A percentile compares a stretch with the other conserved stretches of the same genome.
phyloP scores from a whole-genome alignment of 2,329 filamentous ascomycete genomes.

The Mycosphaerella sp. region DNA sequence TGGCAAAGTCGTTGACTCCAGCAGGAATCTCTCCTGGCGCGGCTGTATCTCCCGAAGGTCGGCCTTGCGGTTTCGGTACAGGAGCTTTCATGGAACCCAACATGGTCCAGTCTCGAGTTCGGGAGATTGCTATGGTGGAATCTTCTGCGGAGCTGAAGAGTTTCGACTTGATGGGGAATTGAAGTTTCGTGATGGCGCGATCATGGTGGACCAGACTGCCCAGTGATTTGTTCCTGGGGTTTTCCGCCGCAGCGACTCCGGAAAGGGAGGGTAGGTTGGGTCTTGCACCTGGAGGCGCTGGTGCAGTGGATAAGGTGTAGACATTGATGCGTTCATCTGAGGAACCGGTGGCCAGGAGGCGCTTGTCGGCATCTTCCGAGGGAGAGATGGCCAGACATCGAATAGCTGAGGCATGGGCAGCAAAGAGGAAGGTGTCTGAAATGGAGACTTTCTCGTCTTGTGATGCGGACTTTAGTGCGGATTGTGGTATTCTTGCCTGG shows the following conservation, averaged over 20 bases:
- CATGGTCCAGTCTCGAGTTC: conserved; percentile 82
- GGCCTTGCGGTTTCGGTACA: conserved; percentile 68
- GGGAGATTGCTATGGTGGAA: conserved; percentile 79
- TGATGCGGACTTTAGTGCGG: neutral
- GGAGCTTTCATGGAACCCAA: conserved; percentile 86
- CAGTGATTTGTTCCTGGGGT: conserved; percentile 78
- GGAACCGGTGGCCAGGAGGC: conserved; percentile 83
- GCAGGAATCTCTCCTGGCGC: conserved; percentile 70
- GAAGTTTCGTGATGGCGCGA: conserved; percentile 69
- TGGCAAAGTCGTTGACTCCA: conserved; percentile 91
- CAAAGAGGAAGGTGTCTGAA: conserved; percentile 90
- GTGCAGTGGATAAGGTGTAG: conserved; percentile 66
- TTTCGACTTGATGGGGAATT: conserved; percentile 80
- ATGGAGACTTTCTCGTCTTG: conserved; percentile 52
- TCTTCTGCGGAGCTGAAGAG: conserved; percentile 84
- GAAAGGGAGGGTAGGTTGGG: conserved; percentile 54
- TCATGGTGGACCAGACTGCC: conserved; percentile 82
- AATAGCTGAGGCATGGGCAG: conserved; percentile 84
- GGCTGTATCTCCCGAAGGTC: conserved; percentile 86
- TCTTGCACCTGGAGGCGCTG: conserved; percentile 53
- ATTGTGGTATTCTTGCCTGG: conserved; percentile 59
- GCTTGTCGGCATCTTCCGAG: conserved; percentile 58
- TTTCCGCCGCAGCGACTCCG: conserved; percentile 70
- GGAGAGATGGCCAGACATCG: conserved; percentile 81
- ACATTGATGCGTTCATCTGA: conserved; percentile 94